phyloP scores from a whole-genome alignment of 495 filamentous ascomycete species.

The Parachaetomium inaequale region DNA sequence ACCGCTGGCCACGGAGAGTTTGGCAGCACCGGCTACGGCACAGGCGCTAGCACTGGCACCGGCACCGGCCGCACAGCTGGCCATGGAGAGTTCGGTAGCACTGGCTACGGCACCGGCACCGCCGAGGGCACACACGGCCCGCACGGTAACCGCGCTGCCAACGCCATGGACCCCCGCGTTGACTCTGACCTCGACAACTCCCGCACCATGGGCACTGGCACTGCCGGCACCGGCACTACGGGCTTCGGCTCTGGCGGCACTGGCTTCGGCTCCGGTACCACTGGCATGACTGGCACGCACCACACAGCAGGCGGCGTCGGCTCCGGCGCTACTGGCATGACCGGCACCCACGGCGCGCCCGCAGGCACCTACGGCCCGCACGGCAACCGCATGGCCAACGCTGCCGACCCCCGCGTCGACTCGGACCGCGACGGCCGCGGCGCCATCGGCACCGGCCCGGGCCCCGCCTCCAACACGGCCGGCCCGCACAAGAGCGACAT shows the following conservation, averaged over 20 bases:
- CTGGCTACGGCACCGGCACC: conserved; percentile 19
- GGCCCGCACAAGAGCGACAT: conserved; percentile 53
- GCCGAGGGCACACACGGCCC: conserved; percentile 9
- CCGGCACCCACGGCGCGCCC: conserved; percentile 29
- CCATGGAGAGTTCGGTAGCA: conserved; percentile 26
- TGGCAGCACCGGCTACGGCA: conserved; percentile 28
- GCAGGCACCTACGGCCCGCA: conserved; percentile 44
- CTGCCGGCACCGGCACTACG: not conserved
- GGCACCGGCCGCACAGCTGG: conserved; percentile 12
- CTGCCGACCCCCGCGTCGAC: conserved; percentile 33
- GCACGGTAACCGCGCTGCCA: conserved; percentile 21
- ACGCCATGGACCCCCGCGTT: conserved; percentile 20
- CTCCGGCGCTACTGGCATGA: conserved; percentile 29
- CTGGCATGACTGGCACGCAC: not conserved
- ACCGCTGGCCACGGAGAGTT: conserved; percentile 27
- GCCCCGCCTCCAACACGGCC: conserved; percentile 44
- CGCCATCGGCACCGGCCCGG: conserved; percentile 32
- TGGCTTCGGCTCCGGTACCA: not conserved
- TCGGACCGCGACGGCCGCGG: conserved; percentile 24
- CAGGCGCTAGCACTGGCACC: conserved; percentile 22
- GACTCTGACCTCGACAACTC: conserved; percentile 19
- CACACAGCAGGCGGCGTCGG: conserved; percentile 20
- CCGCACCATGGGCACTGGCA: conserved; percentile 19
- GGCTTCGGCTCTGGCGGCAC: conserved; percentile 20
- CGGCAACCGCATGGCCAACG: conserved; percentile 53